Base-by-base conservation (phyloP, 2,329 filamentous ascomycete genomes). In the Botrytis pseudocinerea region DNA sequence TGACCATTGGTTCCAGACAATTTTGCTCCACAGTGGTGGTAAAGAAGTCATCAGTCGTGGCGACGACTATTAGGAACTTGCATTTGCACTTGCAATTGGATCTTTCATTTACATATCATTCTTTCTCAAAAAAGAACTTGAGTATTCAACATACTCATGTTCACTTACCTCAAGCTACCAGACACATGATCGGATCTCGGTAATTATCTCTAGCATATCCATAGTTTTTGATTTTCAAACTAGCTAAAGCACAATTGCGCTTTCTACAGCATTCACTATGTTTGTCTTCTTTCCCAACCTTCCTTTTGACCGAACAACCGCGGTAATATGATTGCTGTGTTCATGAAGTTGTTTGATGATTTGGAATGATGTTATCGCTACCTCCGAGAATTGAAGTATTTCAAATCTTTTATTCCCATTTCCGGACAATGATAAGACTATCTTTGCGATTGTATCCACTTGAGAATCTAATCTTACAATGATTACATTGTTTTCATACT, bases 41-140 rank as follows among this genome's bases (percentile, higher is more conserved):
- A 88, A 88, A 76, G 87, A 88, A 76, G 81, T 88, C 32, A 79
- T 88, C 28, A 87, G 85, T 77, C 85, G 86, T 61, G 85, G 87
- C 38, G 82, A 83, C 25, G 86, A 88, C 79, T 88, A 88, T 75
- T 88, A 79, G 78, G 14, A 18, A 69, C 18, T 28, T 22, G 20
- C 18, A 57, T 1, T 54, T 40, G 20, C 48, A 22, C 25, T 69
- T 69, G 9, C 65, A 42, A 69, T 42, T 22, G 48, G 25, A 66
- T 12, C 46, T 22, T 12, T 57, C 38, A 18, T 42, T 57, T 28
- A 32, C 25, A 57, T 42, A 28, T 18, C 2, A 42, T 42, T 69
- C 40, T 16, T 59, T 57, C 25, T 57, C n/a, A 18, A 28, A 6
- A 28, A 28, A 38, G 32, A n/a, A 38, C 25, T 38, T 51, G 20